A percentile compares a stretch with the other conserved stretches of the same genome.
Evolutionary conservation across 2,329 filamentous ascomycete species (phyloP).

Genomic region (Ophiocordyceps robertsii): DNA sequence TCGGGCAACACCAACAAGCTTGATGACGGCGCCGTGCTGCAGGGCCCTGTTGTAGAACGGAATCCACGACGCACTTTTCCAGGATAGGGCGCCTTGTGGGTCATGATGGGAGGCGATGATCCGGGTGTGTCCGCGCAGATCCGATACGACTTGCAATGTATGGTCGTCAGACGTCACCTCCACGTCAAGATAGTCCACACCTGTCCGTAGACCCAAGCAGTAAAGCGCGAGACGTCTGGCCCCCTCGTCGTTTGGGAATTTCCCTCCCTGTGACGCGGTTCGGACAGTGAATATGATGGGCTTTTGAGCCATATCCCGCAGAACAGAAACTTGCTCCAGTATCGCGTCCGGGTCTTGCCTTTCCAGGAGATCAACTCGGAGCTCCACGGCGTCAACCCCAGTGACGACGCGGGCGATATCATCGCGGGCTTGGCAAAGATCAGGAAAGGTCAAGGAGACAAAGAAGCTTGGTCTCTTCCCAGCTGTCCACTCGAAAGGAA

Average conservation of each 20-base stretch:
- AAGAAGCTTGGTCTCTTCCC: slow-evolving; percentile 72
- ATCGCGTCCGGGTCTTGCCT: slow-evolving; percentile 68
- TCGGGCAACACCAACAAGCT: slow-evolving; percentile 74
- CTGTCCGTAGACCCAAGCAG: slow-evolving; percentile 63
- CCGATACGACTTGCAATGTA: slow-evolving; percentile 56
- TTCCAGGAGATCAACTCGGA: slow-evolving; percentile 80
- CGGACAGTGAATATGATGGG: slow-evolving; percentile 90
- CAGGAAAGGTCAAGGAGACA: slow-evolving; percentile 74
- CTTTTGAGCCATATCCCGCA: slow-evolving; percentile 57
- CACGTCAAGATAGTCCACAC: slow-evolving; percentile 84
- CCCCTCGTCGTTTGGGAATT: slow-evolving; percentile 65
- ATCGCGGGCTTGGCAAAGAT: slow-evolving; percentile 49
- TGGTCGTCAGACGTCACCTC: slow-evolving; percentile 76
- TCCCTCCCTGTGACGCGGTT: slow-evolving; percentile 74
- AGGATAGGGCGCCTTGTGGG: slow-evolving; percentile 62
- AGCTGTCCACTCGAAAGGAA: slow-evolving; percentile 28
- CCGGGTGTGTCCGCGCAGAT: slow-evolving; percentile 55
- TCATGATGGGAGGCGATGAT: slow-evolving; percentile 97
- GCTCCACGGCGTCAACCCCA: slow-evolving; percentile 83
- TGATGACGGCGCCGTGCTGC: slow-evolving; percentile 85
- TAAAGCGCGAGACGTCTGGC: slow-evolving; percentile 66
- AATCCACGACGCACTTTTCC: slow-evolving; percentile 89
- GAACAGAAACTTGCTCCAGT: slow-evolving; percentile 63
- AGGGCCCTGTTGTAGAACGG: slow-evolving; percentile 80
- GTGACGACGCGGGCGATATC: slow-evolving; percentile 61